These are phyloP conservation scores for Coemansia sp. DNA, from an alignment of 192 early-diverging fungal species.

Conservation along the genomic window DNA sequence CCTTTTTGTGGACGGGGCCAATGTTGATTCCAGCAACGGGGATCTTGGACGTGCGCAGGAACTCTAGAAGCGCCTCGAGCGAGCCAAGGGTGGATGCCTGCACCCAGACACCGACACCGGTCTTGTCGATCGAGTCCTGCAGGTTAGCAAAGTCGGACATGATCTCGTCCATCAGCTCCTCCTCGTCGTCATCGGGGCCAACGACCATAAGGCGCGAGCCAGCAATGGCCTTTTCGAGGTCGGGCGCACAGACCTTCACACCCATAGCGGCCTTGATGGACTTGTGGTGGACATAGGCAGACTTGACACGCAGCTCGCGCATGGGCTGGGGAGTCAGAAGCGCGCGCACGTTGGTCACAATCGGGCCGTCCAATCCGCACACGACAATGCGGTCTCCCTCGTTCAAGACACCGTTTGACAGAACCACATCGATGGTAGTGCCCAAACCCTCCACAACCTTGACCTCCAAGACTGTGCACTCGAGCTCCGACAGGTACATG, in stretches of 20 bases:
- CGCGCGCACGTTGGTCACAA: conserved; percentile 88
- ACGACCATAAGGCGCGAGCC: conserved; percentile 92
- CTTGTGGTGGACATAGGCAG: conserved; percentile 94
- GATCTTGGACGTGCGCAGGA: conserved; percentile 85
- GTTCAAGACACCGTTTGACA: conserved; percentile 90
- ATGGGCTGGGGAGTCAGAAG: conserved; percentile 99
- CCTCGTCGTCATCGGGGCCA: conserved; percentile 94
- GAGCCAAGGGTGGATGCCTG: conserved; percentile 98
- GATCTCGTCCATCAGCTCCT: conserved; percentile 91
- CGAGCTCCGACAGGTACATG: conserved; percentile 95
- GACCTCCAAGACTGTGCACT: conserved; percentile 98
- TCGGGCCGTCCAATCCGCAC: conserved; percentile 90
- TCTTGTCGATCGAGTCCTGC: conserved; percentile 74
- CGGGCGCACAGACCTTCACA: conserved; percentile 92
- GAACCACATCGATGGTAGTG: conserved; percentile 95
- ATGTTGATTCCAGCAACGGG: conserved; percentile 96
- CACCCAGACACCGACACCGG: conserved; percentile 91
- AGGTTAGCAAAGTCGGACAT: conserved; percentile 83
- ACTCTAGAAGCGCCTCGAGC: conserved; percentile 92
- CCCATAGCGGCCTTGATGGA: conserved; percentile 94
- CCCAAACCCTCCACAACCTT: conserved; percentile 99
- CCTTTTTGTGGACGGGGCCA: conserved; percentile 97
- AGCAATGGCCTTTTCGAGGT: conserved; percentile 94
- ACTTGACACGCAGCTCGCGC: conserved; percentile 95
- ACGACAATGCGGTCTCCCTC: conserved; percentile 96